phyloP scores from a whole-genome alignment of 2,329 filamentous ascomycete species.

The Fusarium paranaense region DNA sequence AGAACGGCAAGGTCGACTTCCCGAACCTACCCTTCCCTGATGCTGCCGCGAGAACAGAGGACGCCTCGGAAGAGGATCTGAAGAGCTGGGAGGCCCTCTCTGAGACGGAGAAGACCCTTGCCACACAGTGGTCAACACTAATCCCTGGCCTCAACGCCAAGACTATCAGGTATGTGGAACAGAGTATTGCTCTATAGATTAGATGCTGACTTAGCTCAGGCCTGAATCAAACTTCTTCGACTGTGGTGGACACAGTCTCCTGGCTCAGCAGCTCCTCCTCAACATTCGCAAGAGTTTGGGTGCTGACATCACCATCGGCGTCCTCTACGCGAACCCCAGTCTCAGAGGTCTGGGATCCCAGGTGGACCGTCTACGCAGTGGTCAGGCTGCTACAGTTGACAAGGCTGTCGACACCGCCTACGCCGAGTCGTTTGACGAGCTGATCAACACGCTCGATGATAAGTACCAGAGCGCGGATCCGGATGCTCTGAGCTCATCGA shows the following conservation, averaged over 20 bases:
- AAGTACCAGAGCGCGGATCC: background rate
- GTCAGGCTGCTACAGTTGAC: conserved; percentile 2
- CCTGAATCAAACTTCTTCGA: conserved; percentile 49
- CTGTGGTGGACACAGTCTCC: conserved; percentile 52
- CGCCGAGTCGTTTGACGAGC: background rate
- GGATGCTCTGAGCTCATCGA: background rate
- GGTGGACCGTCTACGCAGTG: conserved; percentile 1
- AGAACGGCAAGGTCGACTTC: conserved; percentile 81
- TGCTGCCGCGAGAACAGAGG: conserved; percentile 7
- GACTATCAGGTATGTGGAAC: background rate
- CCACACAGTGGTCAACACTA: background rate
- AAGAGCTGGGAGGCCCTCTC: background rate
- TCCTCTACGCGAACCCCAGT: conserved; percentile 36
- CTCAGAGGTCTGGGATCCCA: conserved; percentile 5
- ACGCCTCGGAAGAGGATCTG: background rate
- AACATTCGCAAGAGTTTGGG: conserved; percentile 52
- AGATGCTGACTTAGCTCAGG: background rate
- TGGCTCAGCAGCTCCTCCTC: conserved; percentile 82
- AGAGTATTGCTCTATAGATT: background rate
- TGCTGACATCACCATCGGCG: conserved; percentile 45
- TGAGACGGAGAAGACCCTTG: background rate
- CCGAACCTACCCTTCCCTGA: conserved; percentile 84
- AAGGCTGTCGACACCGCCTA: background rate
- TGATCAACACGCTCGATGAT: background rate
- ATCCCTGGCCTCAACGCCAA: background rate